Evolutionary conservation across 768 basidiomycete genomes (phyloP), one percentile per base, ranked within the genome.

Genomic region (Vishniacozyma victoriae): DNA sequence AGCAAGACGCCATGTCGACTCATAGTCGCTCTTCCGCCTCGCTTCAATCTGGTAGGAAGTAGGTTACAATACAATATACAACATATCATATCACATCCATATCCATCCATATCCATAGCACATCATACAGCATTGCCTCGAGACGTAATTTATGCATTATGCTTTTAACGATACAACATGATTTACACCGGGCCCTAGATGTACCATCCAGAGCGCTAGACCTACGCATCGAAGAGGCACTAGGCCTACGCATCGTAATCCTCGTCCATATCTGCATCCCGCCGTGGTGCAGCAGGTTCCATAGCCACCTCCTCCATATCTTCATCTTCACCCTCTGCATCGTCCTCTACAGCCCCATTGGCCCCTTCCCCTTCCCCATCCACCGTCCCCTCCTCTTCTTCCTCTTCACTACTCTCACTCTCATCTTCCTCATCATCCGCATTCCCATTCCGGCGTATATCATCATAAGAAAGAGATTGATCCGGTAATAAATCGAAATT

Each of bases 1-100:
- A 82, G 39, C 79, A 82, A 63, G 84, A 85, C 54, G 82, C 84
- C 18, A 77, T 79, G 63, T 82, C 83, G 4, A 80, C 80, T 14
- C 61, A 62, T 46, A 60, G 58, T 40, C 50, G 60, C 35, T 48
- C 53, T 22, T 58, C 57, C 2, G 45, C n/a, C n/a, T n/a, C n/a
- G n/a, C n/a, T n/a, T n/a, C n/a, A n/a, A n/a, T n/a, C n/a, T n/a
- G n/a, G n/a, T n/a, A n/a, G n/a, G n/a, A n/a, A n/a, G n/a, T n/a
- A n/a, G n/a, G n/a, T n/a, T n/a, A n/a, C n/a, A n/a, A n/a, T n/a
- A n/a, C n/a, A n/a, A n/a, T n/a, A n/a, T n/a, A n/a, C n/a, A n/a
- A n/a, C n/a, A n/a, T n/a, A n/a, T n/a, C n/a, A n/a, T n/a, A n/a
- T n/a, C 31, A n/a, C 31, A 33, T 42, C 14, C 5, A 13, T 42